A percentile compares a stretch with the other conserved stretches of the same genome.
These are phyloP conservation scores for Neofusicoccum parvum DNA, from an alignment of 2,329 filamentous ascomycete species.

Conservation along the genomic window DNA sequence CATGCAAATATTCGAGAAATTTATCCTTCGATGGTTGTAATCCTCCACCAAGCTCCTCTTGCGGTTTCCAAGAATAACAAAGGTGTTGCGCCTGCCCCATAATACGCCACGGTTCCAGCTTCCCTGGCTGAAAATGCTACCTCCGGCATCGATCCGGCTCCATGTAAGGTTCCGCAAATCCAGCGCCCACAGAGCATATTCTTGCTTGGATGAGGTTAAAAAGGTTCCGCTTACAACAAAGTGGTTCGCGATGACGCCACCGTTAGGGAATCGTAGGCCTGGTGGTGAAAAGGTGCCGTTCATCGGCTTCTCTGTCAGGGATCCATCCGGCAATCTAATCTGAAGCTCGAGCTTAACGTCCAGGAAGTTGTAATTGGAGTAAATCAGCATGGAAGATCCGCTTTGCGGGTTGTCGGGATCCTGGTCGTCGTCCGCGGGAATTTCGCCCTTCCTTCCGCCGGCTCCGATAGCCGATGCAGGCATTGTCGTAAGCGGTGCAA, in stretches of 20 bases:
- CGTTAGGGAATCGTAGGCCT: conserved; percentile 91
- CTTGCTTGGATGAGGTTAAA: conserved; percentile 94
- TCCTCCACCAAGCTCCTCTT: conserved; percentile 94
- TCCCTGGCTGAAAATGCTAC: conserved; percentile 91
- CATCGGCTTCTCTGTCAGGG: conserved; percentile 86
- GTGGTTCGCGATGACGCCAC: conserved; percentile 90
- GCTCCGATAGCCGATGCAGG: conserved; percentile 69
- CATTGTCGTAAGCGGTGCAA: conserved; percentile 74
- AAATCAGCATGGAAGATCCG: conserved; percentile 80
- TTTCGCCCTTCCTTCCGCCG: conserved; percentile 40
- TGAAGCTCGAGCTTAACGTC: conserved; percentile 96
- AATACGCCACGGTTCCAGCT: conserved; percentile 96
- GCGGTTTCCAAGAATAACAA: conserved; percentile 91
- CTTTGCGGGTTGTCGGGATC: conserved; percentile 43
- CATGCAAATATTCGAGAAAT: conserved; percentile 95
- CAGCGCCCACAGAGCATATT: conserved; percentile 95
- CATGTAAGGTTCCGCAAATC: conserved; percentile 87
- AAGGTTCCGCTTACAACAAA: conserved; percentile 98
- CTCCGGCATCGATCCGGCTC: conserved; percentile 91
- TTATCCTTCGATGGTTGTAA: conserved; percentile 96
- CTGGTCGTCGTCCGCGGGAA: conserved; percentile 10
- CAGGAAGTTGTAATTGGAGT: conserved; percentile 98
- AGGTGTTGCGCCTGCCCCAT: conserved; percentile 91
- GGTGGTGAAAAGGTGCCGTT: conserved; percentile 83
- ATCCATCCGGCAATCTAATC: conserved; percentile 80